phyloP scores from a whole-genome alignment of 2,329 filamentous ascomycete genomes.

The Paracoccidioides brasiliensis region DNA sequence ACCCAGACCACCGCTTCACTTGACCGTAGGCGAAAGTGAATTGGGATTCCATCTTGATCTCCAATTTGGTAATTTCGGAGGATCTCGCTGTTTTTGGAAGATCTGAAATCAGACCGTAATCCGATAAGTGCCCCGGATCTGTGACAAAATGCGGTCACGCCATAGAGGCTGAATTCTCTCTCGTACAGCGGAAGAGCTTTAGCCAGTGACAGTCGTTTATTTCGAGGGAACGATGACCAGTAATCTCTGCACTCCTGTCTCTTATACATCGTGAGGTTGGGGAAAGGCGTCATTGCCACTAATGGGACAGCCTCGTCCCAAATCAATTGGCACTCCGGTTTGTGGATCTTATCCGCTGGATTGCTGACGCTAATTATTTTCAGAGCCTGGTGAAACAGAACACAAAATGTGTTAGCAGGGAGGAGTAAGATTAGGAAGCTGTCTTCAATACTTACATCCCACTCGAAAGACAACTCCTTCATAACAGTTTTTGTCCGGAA shows the following conservation, averaged over 20 bases:
- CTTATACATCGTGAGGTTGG: neutral
- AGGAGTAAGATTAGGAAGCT: neutral
- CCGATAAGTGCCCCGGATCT: neutral
- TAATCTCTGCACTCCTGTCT: neutral
- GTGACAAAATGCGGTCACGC: neutral
- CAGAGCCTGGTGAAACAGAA: neutral
- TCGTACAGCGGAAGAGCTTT: neutral
- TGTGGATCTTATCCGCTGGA: neutral
- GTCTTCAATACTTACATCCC: neutral
- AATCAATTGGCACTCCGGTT: neutral
- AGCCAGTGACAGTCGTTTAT: neutral
- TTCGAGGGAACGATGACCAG: neutral
- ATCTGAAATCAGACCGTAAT: neutral
- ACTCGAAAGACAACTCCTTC: neutral
- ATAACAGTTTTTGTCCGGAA: neutral
- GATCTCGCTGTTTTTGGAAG: neutral
- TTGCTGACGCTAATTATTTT: neutral
- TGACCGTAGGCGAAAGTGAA: neutral
- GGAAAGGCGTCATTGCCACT: neutral
- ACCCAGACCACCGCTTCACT: neutral
- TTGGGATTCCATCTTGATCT: neutral
- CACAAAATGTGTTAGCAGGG: neutral
- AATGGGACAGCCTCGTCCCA: neutral
- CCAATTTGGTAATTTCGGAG: neutral
- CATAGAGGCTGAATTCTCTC: neutral